A percentile compares a stretch with the other conserved stretches of the same genome.
Conservation (phyloP, 202 grass and related monocot genomes). For the Schoenoplectus triqueter region DNA sequence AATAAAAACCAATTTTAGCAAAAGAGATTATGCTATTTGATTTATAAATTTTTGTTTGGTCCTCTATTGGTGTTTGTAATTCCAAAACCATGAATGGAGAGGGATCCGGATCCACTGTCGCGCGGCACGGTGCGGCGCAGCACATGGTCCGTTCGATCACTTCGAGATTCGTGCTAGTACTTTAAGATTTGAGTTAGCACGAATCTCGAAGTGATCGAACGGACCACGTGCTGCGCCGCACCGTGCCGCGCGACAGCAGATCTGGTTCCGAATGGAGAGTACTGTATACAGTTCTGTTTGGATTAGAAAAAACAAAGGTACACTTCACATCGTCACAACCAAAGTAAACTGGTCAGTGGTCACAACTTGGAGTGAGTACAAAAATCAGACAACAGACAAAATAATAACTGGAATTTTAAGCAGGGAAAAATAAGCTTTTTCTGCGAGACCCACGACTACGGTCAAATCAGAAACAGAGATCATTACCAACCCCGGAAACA, state of each 20-base stretch:
- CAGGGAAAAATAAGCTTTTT: conserved; percentile 5
- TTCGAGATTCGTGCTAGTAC: no score
- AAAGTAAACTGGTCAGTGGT: conserved; percentile 10
- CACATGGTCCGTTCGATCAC: no score
- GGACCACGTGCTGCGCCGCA: no score
- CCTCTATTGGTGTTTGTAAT: background rate
- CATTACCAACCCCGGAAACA: background rate
- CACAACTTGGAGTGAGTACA: background rate
- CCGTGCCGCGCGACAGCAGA: no score
- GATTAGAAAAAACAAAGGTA: conserved; percentile 10
- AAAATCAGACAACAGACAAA: conserved; percentile 34
- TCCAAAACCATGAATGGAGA: no score
- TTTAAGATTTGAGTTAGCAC: no score
- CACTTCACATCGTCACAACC: background rate
- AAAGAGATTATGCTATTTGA: background rate
- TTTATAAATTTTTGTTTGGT: background rate
- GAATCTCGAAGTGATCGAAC: no score
- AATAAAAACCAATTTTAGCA: background rate
- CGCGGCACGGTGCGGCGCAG: no score
- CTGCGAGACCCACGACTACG: background rate
- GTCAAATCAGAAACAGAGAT: conserved; percentile 23
- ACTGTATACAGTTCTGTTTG: background rate
- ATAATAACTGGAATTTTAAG: conserved; percentile 31
- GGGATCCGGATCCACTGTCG: no score
- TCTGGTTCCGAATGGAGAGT: no score